Evolutionary conservation across 1,284 basidiomycete genomes (phyloP).

Genomic region (Melampsora larici-populina): DNA sequence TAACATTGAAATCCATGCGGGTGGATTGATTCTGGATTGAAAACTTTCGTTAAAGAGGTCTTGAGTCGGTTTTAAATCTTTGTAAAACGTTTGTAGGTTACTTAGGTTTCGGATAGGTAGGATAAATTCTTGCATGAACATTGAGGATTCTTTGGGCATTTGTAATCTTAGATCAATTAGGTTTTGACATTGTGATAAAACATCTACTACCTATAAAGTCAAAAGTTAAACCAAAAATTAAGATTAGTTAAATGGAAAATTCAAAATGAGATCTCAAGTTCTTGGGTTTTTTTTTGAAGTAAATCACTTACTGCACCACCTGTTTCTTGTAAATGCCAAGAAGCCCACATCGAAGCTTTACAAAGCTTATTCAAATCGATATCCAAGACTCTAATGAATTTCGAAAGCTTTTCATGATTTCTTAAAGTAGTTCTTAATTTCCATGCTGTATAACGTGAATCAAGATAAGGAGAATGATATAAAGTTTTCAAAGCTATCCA

Average conservation of each 20-base stretch:
- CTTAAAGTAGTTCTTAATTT: neutral
- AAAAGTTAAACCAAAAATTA: no score
- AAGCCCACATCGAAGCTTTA: conserved; percentile 2
- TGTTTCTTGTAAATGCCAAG: conserved; percentile 6
- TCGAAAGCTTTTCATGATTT: neutral
- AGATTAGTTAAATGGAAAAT: neutral
- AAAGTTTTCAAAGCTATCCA: neutral
- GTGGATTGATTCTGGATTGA: neutral
- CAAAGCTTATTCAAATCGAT: conserved; percentile 2
- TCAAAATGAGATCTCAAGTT: neutral
- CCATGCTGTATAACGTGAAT: neutral
- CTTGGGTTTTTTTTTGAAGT: no score
- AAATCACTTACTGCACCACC: neutral
- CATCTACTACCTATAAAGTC: neutral
- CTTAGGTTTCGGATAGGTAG: neutral
- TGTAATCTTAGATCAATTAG: neutral
- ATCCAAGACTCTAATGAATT: neutral
- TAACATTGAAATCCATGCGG: neutral
- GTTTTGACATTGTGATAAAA: neutral
- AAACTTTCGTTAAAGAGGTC: neutral
- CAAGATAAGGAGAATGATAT: neutral
- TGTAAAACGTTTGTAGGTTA: neutral
- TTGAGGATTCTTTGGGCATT: conserved; percentile 1
- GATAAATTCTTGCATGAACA: neutral
- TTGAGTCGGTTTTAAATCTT: neutral